Evolutionary conservation across 768 basidiomycete species (phyloP).

Genomic region (Boletus speciosus): DNA sequence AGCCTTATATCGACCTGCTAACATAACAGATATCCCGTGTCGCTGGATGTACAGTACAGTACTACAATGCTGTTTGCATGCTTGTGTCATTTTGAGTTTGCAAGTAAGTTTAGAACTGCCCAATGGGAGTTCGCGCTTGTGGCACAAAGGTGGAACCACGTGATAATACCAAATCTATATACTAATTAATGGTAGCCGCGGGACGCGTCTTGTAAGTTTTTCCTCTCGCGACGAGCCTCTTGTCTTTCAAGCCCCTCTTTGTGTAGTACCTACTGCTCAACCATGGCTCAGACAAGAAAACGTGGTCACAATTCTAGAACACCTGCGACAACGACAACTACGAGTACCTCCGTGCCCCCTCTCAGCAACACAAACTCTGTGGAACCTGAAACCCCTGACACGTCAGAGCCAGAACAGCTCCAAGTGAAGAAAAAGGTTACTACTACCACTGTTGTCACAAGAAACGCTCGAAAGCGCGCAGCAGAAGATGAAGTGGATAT

Average conservation of each 20-base stretch:
- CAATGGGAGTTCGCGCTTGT: constrained; percentile 26
- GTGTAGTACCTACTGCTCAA: neutral
- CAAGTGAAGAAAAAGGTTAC: neutral
- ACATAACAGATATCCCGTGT: no score
- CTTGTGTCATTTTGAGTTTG: no score
- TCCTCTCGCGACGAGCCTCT: constrained; percentile 9
- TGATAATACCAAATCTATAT: constrained; percentile 8
- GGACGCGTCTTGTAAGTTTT: constrained; percentile 23
- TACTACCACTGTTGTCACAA: constrained; percentile 1
- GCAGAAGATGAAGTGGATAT: constrained; percentile 35
- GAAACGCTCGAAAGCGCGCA: constrained; percentile 26
- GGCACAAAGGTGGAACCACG: constrained; percentile 22
- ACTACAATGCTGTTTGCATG: no score
- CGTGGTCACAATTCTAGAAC: constrained; percentile 14
- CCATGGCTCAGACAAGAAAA: constrained; percentile 25
- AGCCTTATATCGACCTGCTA: no score
- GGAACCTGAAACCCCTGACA: constrained; percentile 50
- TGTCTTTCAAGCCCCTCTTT: neutral
- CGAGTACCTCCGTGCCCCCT: constrained; percentile 47
- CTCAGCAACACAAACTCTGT: constrained; percentile 45
- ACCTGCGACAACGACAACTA: constrained; percentile 27
- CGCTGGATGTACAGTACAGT: no score
- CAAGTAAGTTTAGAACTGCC: neutral
- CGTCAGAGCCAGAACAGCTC: constrained; percentile 39
- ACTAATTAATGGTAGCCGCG: constrained; percentile 20